Evolutionary conservation across 75 land plant species (phyloP).

Genomic region (Cupressus sempervirens): DNA sequence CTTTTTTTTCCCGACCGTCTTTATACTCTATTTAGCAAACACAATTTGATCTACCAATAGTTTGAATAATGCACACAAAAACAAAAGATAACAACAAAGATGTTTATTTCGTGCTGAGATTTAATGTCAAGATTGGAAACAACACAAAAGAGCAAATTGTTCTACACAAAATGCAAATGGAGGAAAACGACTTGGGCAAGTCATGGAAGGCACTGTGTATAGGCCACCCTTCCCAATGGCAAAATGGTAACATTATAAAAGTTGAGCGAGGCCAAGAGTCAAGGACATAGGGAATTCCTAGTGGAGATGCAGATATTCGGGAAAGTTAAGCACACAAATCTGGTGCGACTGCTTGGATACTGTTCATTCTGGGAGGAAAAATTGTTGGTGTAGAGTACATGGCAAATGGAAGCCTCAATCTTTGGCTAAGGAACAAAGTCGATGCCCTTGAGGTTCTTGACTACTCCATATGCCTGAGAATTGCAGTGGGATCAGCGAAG

Average conservation of each 20-base stretch:
- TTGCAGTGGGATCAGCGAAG: constrained; percentile 39
- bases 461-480: constrained; percentile 40
- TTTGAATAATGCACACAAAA: neutral
- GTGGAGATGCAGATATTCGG: constrained; percentile 53
- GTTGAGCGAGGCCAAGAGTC: constrained; percentile 26
- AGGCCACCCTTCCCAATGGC: constrained; percentile 45
- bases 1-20: no score
- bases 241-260: constrained; percentile 42
- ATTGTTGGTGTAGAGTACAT: constrained; percentile 50
- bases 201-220: constrained; percentile 67
- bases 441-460: constrained; percentile 42
- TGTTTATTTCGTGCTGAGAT: neutral
- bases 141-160: no score
- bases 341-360: constrained; percentile 53
- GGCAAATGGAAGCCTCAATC: constrained; percentile 47
- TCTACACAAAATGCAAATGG: no score
- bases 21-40: no score
- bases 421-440: constrained; percentile 37
- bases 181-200: no score
- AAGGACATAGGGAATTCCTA: constrained; percentile 45
- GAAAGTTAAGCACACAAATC: constrained; percentile 45
- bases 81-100: neutral
- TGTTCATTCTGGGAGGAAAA: constrained; percentile 51
- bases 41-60: neutral
- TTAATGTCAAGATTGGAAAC: no score